Evolutionary conservation across 495 filamentous ascomycete species (phyloP).

Genomic region (Penicillium goetzii): DNA sequence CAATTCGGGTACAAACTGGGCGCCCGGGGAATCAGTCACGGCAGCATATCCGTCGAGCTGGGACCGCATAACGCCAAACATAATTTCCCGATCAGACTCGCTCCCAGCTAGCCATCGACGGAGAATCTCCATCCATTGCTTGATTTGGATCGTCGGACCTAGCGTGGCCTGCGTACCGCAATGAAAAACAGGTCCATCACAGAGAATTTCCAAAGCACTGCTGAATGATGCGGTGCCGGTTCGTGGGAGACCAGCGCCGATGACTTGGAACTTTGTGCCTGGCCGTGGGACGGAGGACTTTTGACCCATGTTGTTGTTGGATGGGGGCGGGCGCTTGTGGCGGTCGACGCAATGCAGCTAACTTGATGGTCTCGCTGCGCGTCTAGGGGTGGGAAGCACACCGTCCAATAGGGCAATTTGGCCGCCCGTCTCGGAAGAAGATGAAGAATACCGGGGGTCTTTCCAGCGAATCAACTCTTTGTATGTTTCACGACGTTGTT

Average conservation of each 20-base stretch:
- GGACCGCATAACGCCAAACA: constrained; percentile 66
- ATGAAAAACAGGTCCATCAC: constrained; percentile 39
- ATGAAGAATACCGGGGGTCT: not conserved
- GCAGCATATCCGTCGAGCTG: constrained; percentile 58
- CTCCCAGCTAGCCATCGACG: constrained; percentile 18
- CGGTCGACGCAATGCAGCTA: constrained; percentile 2
- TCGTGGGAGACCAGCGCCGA: constrained; percentile 55
- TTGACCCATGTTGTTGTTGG: constrained; percentile 20
- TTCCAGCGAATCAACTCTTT: not conserved
- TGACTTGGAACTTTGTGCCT: constrained; percentile 32
- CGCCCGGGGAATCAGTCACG: constrained; percentile 35
- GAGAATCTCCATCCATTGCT: constrained; percentile 29
- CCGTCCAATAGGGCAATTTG: not conserved
- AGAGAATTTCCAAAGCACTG: constrained; percentile 48
- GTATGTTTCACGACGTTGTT: not conserved
- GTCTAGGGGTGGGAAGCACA: not conserved
- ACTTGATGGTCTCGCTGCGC: not conserved
- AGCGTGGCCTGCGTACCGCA: constrained; percentile 33
- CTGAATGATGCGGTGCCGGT: constrained; percentile 56
- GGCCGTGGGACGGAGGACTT: constrained; percentile 18
- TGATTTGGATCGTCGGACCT: constrained; percentile 27
- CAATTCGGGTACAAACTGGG: constrained; percentile 33
- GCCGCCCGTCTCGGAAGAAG: not conserved
- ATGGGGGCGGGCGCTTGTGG: not conserved
- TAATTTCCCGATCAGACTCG: constrained; percentile 47